Base-by-base conservation (phyloP, 768 basidiomycete species). In the Lactifluus pinguis region DNA sequence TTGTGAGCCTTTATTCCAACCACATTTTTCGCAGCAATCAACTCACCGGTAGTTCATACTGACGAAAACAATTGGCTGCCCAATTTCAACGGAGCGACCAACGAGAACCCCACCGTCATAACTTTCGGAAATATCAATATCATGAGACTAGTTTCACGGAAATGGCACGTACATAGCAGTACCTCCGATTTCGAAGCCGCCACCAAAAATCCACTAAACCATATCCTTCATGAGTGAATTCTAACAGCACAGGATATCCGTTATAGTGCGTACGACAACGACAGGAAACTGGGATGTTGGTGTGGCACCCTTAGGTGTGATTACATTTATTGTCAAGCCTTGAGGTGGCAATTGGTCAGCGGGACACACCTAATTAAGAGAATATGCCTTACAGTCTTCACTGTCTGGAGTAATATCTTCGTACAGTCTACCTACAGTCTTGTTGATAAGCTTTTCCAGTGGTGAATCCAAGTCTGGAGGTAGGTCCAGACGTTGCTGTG, bases 31-130 rank as follows among this genome's bases (percentile, higher is more conserved):
- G 9, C 9, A 4, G 32, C 32, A n/a, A 14, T 42, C 44, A 38
- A 14, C 66, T 59, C 36, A 60, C 61, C 71, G 65, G 49, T 72
- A 72, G 54, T 70, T 72, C 21, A 69, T 63, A 36, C 64, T 68
- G n/a, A 72, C 70, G 52, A 60, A 66, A 17, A 71, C 53, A 54
- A 70, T 38, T 0, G 70, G 70, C 45, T 68, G 48, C 0, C 54
- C 52, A 25, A 70, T 53, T 13, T 66, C 63, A 7, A 71, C 58
- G 9, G 70, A 69, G 4, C 70, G 61, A 11, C 54, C 19, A 30
- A 71, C 69, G 6, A 71, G 41, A 0, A 15, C 39, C 7, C 57
- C 54, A 8, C 71, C 70, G 56, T 69, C 66, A 17, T 69, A 69
- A 3, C 56, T 64, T 34, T 34, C 32, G 29, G 29, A 29, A 25